Evolutionary conservation across 1,284 basidiomycete genomes (phyloP), one percentile per base, ranked within the genome.

Genomic region (Mycosarcoma mackinlayi): DNA sequence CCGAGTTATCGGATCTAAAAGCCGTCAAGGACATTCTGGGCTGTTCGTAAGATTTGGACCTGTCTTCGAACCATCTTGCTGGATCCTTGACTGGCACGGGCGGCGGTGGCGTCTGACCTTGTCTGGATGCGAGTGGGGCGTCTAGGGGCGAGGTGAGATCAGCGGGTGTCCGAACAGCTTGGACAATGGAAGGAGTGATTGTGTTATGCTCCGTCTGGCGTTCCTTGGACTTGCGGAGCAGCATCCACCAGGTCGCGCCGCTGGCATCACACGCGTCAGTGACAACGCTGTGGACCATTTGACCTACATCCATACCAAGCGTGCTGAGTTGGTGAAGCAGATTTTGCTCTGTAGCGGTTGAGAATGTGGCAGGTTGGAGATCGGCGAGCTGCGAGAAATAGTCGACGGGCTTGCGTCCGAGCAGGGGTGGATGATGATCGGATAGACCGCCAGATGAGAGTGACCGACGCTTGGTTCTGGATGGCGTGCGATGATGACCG

Each of bases 211-310:
- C 56, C 14, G 27, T 16, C 25, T 55, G 56, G 9, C 63, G 52
- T 77, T 88, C 89, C 81, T 92, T 90, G 9, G 89, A 87, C 76
- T 89, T 91, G 73, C 89, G 88, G 77, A 91, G 89, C 47, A 98
- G 85, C 86, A 97, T 92, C 96, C 96, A 98, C 95, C 95, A 98
- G 11, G 93, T 85, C 1, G 94, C 93, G 10, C 93, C 91, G 6
- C 91, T 88, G 0, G 92, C 87, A 83, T 98, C 95, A 79, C 95
- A 98, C 0, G 96, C 95, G 83, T 97, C 89, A 24, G 88, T 91
- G 41, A 91, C 86, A 7, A 98, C 94, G 1, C 91, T 93, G 82
- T 98, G 94, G 19, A 91, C 90, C 56, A 98, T 91, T 83, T 98
- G 96, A 10, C 92, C 93, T 0, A 91, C 92, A 80, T 98, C 95